phyloP scores from a whole-genome alignment of 1,139 yeast genomes.

The Hyphopichia buzzinii region DNA sequence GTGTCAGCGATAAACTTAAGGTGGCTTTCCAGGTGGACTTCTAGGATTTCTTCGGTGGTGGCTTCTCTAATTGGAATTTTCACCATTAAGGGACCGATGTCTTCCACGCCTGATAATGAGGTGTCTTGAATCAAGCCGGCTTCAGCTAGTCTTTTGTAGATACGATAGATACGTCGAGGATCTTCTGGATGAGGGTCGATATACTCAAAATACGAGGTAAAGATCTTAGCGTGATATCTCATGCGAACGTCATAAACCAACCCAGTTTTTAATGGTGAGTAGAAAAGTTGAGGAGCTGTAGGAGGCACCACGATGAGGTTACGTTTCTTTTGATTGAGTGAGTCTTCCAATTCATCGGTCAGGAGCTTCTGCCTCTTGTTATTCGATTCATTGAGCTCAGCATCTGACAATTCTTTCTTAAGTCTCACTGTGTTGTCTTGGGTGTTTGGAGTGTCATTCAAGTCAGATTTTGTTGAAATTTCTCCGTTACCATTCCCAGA shows the following conservation, averaged over 20 bases:
- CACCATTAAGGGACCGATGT: conserved; percentile 84
- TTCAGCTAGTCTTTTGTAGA: conserved; percentile 90
- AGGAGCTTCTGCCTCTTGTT: conserved; percentile 2
- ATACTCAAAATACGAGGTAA: conserved; percentile 87
- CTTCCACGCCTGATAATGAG: conserved; percentile 73
- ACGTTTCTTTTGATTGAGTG: conserved; percentile 2
- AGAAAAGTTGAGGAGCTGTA: conserved; percentile 54
- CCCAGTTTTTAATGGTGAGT: conserved; percentile 83
- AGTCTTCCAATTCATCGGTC: neutral
- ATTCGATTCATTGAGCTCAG: neutral
- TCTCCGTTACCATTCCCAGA: neutral
- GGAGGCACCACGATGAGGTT: conserved; percentile 53
- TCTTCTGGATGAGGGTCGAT: conserved; percentile 99
- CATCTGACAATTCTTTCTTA: conserved; percentile 1
- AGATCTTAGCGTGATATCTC: conserved; percentile 95
- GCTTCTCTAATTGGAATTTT: conserved; percentile 93
- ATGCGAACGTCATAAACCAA: conserved; percentile 93
- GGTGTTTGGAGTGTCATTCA: neutral
- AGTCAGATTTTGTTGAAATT: neutral
- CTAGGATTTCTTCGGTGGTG: conserved; percentile 74
- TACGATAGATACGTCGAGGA: conserved; percentile 91
- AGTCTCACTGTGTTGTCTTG: neutral
- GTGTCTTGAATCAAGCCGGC: conserved; percentile 87
- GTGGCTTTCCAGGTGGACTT: conserved; percentile 84
- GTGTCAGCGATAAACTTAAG: conserved; percentile 74